phyloP scores from a whole-genome alignment of 163 green algal species.

The Coccomyxa subellipsoidea region DNA sequence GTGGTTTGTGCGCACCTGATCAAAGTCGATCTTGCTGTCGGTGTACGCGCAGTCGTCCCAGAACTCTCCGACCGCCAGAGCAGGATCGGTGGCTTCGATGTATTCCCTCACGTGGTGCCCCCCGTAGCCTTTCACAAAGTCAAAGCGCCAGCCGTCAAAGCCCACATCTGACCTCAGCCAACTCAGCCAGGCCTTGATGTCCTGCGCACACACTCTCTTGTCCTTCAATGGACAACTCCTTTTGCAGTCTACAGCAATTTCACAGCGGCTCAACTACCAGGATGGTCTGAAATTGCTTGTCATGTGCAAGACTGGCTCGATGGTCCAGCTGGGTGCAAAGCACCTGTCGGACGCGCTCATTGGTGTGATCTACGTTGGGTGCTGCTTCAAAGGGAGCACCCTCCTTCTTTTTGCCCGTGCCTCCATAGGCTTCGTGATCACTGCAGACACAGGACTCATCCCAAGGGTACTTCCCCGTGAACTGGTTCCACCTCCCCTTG shows the following conservation, averaged over 20 bases:
- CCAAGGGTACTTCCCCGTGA: slow-evolving; percentile 90
- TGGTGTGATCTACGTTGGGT: slow-evolving; percentile 89
- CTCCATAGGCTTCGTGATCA: slow-evolving; percentile 86
- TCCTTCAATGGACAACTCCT: no score
- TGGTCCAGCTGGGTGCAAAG: not conserved
- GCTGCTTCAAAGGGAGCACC: slow-evolving; percentile 71
- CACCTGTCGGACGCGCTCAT: slow-evolving; percentile 5
- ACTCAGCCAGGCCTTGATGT: slow-evolving; percentile 84
- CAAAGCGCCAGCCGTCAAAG: slow-evolving; percentile 90
- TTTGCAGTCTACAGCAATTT: no score
- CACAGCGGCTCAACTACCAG: no score
- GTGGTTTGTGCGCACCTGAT: slow-evolving; percentile 7
- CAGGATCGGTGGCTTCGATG: slow-evolving; percentile 81
- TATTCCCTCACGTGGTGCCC: slow-evolving; percentile 76
- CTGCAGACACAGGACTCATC: slow-evolving; percentile 81
- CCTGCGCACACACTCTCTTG: slow-evolving; percentile 61
- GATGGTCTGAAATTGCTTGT: no score
- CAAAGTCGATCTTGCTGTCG: slow-evolving; percentile 45
- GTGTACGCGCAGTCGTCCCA: slow-evolving; percentile 94
- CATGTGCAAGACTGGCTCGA: not conserved
- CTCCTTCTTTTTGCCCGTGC: slow-evolving; percentile 68
- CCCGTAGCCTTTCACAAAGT: slow-evolving; percentile 87
- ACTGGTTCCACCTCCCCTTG: slow-evolving; percentile 88
- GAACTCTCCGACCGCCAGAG: slow-evolving; percentile 90
- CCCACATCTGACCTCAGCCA: slow-evolving; percentile 81